Conservation (phyloP, 2,329 filamentous ascomycete genomes). For the Aspergillus versicolor region DNA sequence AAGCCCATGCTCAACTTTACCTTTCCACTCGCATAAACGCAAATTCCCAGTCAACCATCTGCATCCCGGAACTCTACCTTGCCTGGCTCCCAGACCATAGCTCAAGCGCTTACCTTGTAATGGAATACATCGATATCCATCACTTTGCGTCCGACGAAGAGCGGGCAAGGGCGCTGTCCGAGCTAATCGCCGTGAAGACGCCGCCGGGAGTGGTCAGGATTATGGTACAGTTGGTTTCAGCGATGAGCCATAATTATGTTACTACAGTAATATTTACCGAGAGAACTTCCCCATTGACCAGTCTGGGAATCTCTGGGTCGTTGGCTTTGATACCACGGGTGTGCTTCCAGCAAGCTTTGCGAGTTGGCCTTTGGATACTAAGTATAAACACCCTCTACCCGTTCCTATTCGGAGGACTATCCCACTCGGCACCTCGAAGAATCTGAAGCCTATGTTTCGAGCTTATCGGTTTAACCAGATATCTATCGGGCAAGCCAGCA, state of each 20-base stretch:
- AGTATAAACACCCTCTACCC: conserved; percentile 1
- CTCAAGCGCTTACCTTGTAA: background rate
- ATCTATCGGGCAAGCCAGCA: conserved; percentile 1
- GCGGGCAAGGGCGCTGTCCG: background rate
- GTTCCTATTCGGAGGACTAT: conserved; percentile 1
- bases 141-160: conserved; percentile 1
- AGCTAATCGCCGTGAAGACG: background rate
- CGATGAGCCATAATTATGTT: background rate
- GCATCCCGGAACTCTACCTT: background rate
- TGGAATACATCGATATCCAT: conserved; percentile 1
- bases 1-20: conserved; percentile 2
- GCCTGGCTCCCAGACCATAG: background rate
- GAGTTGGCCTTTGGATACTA: background rate
- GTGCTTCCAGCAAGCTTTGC: conserved; percentile 3
- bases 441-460: conserved; percentile 1
- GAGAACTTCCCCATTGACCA: conserved; percentile 1
- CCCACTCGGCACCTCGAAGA: conserved; percentile 6
- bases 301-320: conserved; percentile 1
- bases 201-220: background rate
- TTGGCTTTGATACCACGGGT: background rate
- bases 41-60: background rate
- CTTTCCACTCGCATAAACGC: background rate
- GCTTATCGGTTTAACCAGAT: conserved; percentile 2
- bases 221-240: background rate
- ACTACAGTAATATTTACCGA: background rate